phyloP scores from a whole-genome alignment of 345 rosid genomes.

The Rhizophora mangle region DNA sequence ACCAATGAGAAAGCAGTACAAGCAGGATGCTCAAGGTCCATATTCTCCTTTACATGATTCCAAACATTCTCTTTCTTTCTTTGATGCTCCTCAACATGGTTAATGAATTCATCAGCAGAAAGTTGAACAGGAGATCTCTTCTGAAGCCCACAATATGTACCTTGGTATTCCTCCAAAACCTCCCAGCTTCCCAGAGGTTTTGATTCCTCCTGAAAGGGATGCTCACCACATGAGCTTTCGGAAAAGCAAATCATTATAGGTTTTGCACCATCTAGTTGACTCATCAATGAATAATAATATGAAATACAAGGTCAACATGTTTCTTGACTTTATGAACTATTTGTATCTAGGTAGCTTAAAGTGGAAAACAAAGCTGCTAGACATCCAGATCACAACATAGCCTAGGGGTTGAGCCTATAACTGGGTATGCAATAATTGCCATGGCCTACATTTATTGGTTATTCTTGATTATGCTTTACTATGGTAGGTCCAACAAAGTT shows the following conservation, averaged over 20 bases:
- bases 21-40: neutral
- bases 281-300: constrained; percentile 3
- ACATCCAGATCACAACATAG: too few relatives aligned
- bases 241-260: neutral
- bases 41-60: constrained; percentile 9
- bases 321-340: neutral
- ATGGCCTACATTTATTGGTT: neutral
- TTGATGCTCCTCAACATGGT: constrained; percentile 15
- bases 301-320: neutral
- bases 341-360: too few relatives aligned
- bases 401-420: too few relatives aligned
- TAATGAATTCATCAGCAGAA: constrained; percentile 31
- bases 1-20: constrained; percentile 6
- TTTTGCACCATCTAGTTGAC: constrained; percentile 3
- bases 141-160: constrained; percentile 16
- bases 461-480: neutral
- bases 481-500: neutral
- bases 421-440: too few relatives aligned
- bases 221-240: neutral
- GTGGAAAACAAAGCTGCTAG: too few relatives aligned
- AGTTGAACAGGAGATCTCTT: constrained; percentile 27
- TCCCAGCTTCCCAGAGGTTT: constrained; percentile 10
- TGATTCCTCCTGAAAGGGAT: constrained; percentile 31
- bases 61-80: constrained; percentile 13
- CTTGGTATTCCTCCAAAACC: constrained; percentile 12